Evolutionary conservation across 495 filamentous ascomycete species (phyloP).

Genomic region (Parachaetomium inaequale): DNA sequence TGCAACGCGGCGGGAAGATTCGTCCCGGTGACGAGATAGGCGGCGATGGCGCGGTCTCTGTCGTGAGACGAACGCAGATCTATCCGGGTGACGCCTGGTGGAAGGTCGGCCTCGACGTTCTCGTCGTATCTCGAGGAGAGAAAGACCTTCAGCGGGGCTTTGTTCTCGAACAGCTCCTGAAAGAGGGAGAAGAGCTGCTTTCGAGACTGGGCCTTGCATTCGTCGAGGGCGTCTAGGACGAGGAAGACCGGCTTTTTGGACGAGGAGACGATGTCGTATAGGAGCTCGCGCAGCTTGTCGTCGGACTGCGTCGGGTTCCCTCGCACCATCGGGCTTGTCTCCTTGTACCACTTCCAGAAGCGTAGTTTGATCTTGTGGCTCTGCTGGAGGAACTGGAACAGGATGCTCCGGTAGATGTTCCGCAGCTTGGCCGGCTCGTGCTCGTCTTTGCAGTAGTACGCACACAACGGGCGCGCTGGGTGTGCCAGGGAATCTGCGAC

Average conservation of each 20-base stretch:
- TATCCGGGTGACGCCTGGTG: background rate
- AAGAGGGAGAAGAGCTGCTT: slow-evolving; percentile 5
- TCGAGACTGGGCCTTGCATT: background rate
- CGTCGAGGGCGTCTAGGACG: background rate
- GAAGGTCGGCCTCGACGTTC: background rate
- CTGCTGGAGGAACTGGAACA: slow-evolving; percentile 11
- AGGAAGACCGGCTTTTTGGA: background rate
- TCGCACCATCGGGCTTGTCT: background rate
- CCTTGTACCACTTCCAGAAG: slow-evolving; percentile 2
- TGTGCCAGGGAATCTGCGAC: background rate
- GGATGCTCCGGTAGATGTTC: slow-evolving; percentile 16
- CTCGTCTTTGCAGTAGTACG: slow-evolving; percentile 14
- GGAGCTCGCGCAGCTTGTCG: background rate
- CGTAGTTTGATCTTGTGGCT: background rate
- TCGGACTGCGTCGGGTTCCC: background rate
- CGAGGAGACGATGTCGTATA: background rate
- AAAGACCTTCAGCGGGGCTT: slow-evolving; percentile 8
- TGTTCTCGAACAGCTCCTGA: background rate
- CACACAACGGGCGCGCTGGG: background rate
- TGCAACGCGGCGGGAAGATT: background rate
- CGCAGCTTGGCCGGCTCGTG: slow-evolving; percentile 8
- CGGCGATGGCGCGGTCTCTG: slow-evolving; percentile 1
- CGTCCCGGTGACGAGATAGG: background rate
- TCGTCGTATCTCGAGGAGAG: slow-evolving; percentile 9
- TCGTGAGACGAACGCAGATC: background rate